Base-by-base conservation (phyloP, 306 rosid genomes). In the Vigna nakashimae region DNA sequence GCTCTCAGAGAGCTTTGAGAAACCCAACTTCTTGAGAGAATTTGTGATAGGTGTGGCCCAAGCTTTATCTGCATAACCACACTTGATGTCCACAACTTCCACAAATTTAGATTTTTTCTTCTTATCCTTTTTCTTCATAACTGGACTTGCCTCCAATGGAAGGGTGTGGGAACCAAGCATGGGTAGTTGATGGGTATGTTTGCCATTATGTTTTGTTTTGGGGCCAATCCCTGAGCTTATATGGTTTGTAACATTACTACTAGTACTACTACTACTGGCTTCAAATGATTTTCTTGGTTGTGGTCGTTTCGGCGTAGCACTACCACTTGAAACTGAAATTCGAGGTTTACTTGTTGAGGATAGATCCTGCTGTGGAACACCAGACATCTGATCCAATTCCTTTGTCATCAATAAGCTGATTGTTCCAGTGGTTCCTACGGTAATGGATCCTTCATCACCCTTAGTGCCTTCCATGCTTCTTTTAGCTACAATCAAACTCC, bases 1-100 rank as follows among this genome's bases (percentile, higher is more conserved):
- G 82, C 83, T 93, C 81, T 89, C 93, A 3, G 96, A 91, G 67
- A 93, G 90, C 86, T 89, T 93, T 3, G 94, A 87, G 87, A 93
- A 93, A 15, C 98, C 87, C 46, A 93, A 81, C 89, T 93, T 93
- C 86, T 84, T 87, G 71, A 93, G 90, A 68, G 88, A 85, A 78
- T 65, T 93, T 69, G 96, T 76, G 58, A 93, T 68, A 65, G 94
- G 93, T 74, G 79, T 85, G 73, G 90, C 82, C 97, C 98, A 93
- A 34, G 90, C 88, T 84, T 88, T 84, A 67, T 91, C 90, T 8
- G 82, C 77, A 77, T 71, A 83, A 36, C 92, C 90, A 60, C 97
- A 93, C 80, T 88, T 93, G 24, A 93, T 75, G 82, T 91, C 97
- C 79, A 91, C 98, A 79, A 93, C 87, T 59, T 88, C 93, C 67